These are phyloP conservation scores for Sinapis alba DNA, from an alignment of 441 rosid species.

Conservation along the genomic window DNA sequence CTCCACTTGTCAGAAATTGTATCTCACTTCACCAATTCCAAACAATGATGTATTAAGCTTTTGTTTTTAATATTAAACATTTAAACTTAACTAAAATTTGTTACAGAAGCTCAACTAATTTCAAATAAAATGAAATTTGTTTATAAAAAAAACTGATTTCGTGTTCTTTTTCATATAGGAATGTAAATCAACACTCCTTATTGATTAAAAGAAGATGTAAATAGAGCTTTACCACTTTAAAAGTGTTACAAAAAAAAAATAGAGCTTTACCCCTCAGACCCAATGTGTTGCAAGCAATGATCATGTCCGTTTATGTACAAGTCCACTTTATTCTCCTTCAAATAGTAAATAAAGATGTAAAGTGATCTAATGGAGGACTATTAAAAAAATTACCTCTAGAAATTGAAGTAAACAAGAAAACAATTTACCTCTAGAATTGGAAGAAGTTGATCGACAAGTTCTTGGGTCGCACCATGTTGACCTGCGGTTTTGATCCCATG, in stretches of 20 bases:
- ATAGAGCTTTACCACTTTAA: conserved; percentile 42
- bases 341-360: neutral
- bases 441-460: conserved; percentile 55
- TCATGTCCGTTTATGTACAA: conserved; percentile 65
- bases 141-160: neutral
- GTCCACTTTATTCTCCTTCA: conserved; percentile 55
- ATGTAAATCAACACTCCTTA: neutral
- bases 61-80: neutral
- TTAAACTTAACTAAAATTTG: neutral
- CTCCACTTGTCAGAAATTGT: conserved; percentile 69
- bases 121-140: neutral
- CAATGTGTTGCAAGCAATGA: conserved; percentile 62
- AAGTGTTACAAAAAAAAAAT: no score
- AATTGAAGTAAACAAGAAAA: neutral
- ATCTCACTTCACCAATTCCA: conserved; percentile 6
- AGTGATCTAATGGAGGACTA: neutral
- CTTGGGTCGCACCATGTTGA: conserved; percentile 63
- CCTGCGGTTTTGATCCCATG: conserved; percentile 82
- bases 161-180: neutral
- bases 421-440: conserved; percentile 53
- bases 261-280: conserved; percentile 42
- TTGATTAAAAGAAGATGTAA: neutral
- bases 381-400: neutral
- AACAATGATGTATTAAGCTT: neutral
- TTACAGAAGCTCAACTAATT: neutral